A percentile compares a stretch with the other conserved stretches of the same genome.
Evolutionary conservation across 2,329 filamentous ascomycete genomes (phyloP).

Genomic region (Arthroderma sp.): DNA sequence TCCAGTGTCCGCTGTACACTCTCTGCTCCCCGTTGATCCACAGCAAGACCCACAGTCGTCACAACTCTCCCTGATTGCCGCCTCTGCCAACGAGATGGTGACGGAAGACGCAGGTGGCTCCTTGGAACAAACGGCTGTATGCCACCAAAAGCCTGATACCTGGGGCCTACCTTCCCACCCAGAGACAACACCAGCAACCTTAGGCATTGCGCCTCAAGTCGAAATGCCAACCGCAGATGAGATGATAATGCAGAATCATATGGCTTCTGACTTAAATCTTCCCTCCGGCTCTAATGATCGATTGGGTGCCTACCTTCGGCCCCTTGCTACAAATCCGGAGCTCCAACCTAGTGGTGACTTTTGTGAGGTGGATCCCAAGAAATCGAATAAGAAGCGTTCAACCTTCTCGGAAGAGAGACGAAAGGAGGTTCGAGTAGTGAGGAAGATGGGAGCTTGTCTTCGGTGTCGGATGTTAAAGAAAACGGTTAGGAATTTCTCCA

Average conservation of each 20-base stretch:
- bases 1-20: not conserved
- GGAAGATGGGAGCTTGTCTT: conserved; percentile 50
- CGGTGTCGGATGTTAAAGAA: conserved; percentile 55
- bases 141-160: conserved; percentile 15
- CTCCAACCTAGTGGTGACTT: conserved; percentile 25
- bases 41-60: conserved; percentile 26
- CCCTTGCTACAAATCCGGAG: conserved; percentile 34
- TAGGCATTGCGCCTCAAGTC: conserved; percentile 14
- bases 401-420: conserved; percentile 46
- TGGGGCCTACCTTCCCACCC: not conserved
- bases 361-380: conserved; percentile 22
- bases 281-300: not conserved
- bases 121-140: conserved; percentile 24
- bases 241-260: not conserved
- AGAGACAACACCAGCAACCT: conserved; percentile 14
- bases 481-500: conserved; percentile 29
- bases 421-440: conserved; percentile 48
- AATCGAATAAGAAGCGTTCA: conserved; percentile 39
- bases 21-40: not conserved
- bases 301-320: conserved; percentile 26
- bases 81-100: conserved; percentile 37
- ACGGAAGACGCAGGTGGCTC: conserved; percentile 24
- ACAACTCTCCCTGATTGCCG: conserved; percentile 36
- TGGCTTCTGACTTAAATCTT: not conserved
- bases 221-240: conserved; percentile 1